Conservation (phyloP, 2,329 filamentous ascomycete genomes). For the Botrytis pseudocinerea region DNA sequence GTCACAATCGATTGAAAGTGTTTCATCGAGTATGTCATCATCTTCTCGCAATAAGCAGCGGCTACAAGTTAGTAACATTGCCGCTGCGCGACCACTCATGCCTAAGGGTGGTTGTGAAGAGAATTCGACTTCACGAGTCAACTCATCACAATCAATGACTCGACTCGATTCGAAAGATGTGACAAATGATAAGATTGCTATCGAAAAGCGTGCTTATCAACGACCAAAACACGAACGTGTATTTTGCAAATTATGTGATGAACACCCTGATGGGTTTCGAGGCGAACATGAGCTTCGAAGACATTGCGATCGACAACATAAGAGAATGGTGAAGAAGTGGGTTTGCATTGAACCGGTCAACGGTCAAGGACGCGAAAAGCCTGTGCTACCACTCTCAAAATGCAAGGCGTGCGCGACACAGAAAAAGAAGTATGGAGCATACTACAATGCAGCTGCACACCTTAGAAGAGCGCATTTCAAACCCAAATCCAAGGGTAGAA, state of each 20-base stretch:
- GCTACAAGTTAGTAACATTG: slow-evolving; percentile 37
- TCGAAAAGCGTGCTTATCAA: slow-evolving; percentile 40
- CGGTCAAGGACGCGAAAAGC: slow-evolving; percentile 50
- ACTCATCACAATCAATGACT: slow-evolving; percentile 38
- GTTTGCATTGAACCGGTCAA: slow-evolving; percentile 59
- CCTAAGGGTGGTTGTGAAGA: slow-evolving; percentile 39
- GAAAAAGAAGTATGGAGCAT: slow-evolving; percentile 88
- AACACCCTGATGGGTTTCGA: slow-evolving; percentile 82
- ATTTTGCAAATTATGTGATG: slow-evolving; percentile 71
- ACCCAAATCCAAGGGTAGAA: slow-evolving; percentile 54
- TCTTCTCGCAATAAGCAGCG: slow-evolving; percentile 40
- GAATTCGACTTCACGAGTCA: slow-evolving; percentile 35
- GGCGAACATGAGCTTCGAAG: slow-evolving; percentile 83
- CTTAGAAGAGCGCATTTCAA: slow-evolving; percentile 87
- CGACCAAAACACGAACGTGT: slow-evolving; percentile 42
- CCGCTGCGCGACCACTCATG: slow-evolving; percentile 37
- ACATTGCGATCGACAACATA: slow-evolving; percentile 69
- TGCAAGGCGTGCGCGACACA: slow-evolving; percentile 72
- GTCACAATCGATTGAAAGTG: slow-evolving; percentile 41
- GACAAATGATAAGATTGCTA: slow-evolving; percentile 38
- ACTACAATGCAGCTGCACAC: slow-evolving; percentile 94
- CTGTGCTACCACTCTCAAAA: slow-evolving; percentile 59
- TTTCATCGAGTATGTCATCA: slow-evolving; percentile 37
- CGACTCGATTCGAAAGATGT: slow-evolving; percentile 39
- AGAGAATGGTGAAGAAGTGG: slow-evolving; percentile 54